Evolutionary conservation across 371 early-diverging fungal species (phyloP).

Genomic region (Apophysomyces trapeziformis): DNA sequence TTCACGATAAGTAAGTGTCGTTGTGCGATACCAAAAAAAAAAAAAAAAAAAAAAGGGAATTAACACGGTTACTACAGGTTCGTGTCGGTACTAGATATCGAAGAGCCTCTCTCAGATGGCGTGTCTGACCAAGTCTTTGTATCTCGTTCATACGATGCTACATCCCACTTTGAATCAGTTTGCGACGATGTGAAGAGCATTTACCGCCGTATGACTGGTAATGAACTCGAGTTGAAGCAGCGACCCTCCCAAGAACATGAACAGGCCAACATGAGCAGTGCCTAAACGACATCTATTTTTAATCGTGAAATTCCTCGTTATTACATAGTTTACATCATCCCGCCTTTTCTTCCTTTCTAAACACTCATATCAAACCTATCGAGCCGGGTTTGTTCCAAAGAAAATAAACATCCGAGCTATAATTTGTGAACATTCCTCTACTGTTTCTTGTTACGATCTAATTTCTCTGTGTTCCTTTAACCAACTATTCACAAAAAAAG

Average conservation of each 20-base stretch:
- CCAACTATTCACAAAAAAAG: no score
- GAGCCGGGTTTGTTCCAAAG: neutral
- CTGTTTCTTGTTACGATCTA: no score
- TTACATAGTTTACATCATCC: conserved; percentile 6
- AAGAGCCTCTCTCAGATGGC: conserved; percentile 88
- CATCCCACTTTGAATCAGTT: conserved; percentile 98
- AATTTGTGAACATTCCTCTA: neutral
- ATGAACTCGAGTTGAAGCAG: conserved; percentile 80
- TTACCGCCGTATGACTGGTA: conserved; percentile 94
- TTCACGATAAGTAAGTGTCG: conserved; percentile 73
- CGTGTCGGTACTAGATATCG: conserved; percentile 80
- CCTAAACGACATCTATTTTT: neutral
- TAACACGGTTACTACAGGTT: conserved; percentile 47
- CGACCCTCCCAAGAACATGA: conserved; percentile 59
- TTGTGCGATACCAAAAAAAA: neutral
- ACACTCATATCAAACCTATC: neutral
- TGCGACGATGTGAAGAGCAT: conserved; percentile 95
- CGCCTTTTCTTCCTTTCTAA: neutral
- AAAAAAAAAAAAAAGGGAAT: neutral
- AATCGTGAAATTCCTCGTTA: neutral
- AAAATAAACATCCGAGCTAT: neutral
- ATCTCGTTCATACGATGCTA: conserved; percentile 96
- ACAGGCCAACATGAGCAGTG: neutral
- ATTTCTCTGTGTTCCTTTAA: no score
- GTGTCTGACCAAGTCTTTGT: conserved; percentile 85